Evolutionary conservation across 768 basidiomycete genomes (phyloP).

Genomic region (Mycena vitilis): DNA sequence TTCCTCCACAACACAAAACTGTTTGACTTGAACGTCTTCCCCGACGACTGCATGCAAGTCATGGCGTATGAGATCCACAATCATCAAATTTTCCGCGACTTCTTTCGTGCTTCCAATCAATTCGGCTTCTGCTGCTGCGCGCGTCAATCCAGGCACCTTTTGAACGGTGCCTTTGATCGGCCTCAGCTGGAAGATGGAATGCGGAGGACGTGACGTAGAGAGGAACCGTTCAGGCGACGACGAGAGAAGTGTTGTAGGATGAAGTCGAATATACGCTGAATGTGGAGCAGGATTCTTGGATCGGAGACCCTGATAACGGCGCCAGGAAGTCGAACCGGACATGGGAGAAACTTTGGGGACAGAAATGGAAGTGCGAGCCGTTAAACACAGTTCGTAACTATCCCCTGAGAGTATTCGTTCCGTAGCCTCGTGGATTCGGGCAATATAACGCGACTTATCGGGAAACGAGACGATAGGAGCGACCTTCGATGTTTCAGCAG

Average conservation of each 20-base stretch:
- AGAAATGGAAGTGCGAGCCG: slow-evolving; percentile 73
- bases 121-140: slow-evolving; percentile 71
- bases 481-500: slow-evolving; percentile 20
- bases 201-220: slow-evolving; percentile 76
- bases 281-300: slow-evolving; percentile 89
- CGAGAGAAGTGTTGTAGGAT: slow-evolving; percentile 81
- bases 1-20: slow-evolving; percentile 90
- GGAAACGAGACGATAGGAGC: slow-evolving; percentile 60
- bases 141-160: slow-evolving; percentile 73
- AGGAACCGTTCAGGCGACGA: slow-evolving; percentile 96
- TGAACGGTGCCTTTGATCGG: slow-evolving; percentile 95
- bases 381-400: slow-evolving; percentile 94
- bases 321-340: slow-evolving; percentile 68
- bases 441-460: slow-evolving; percentile 69
- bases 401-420: slow-evolving; percentile 85
- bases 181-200: slow-evolving; percentile 80
- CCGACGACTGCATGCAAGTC: slow-evolving; percentile 90
- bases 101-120: slow-evolving; percentile 83
- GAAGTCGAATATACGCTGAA: slow-evolving; percentile 82
- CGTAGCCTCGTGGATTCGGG: slow-evolving; percentile 76
- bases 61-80: slow-evolving; percentile 95
- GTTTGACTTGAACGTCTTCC: slow-evolving; percentile 82
- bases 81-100: slow-evolving; percentile 97
- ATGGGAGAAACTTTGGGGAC: slow-evolving; percentile 49
- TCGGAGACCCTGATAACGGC: slow-evolving; percentile 78